Base-by-base conservation (phyloP, 139 green algal species). In the Spirogloea muscicola region DNA sequence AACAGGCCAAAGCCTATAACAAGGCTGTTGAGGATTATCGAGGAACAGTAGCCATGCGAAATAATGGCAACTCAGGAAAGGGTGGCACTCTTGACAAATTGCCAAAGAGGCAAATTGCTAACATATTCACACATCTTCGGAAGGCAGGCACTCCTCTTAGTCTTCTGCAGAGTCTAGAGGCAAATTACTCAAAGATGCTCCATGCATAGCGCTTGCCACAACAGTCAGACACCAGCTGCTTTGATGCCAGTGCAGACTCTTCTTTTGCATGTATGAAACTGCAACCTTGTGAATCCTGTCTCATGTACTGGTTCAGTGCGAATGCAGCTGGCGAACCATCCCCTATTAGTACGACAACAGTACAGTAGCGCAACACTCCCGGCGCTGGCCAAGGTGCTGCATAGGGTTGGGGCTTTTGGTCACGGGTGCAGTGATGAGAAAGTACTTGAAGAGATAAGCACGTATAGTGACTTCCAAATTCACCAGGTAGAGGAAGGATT, bases 81-180 rank as follows among this genome's bases (percentile, higher is more conserved):
- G 49, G 49, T 25, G 49, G 1, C 3, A 27, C 27, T 9, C 49
- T 36, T n/a, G 64, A 41, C 33, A 4, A 34, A 16, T 37, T 82
- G 42, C 49, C 68, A n/a, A 70, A 38, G 18, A 58, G 68, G 68
- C 86, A 89, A 39, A 82, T 96, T 37, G 87, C 83, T 77, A 91
- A 95, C 84, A 88, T 96, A 58, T 97, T 97, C 79, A 90, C 88
- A 1, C 87, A 95, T 82, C 85, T 97, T 68, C 84, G 93, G 44
- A 97, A 97, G 83, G 86, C 68, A 29, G n/a, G n/a, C n/a, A n/a
- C n/a, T n/a, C n/a, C n/a, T n/a, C n/a, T n/a, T n/a, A n/a, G n/a
- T n/a, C n/a, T n/a, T n/a, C n/a, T n/a, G n/a, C n/a, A n/a, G n/a
- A n/a, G n/a, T n/a, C n/a, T n/a, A n/a, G n/a, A n/a, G n/a, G n/a